These are phyloP conservation scores for Umbelopsis sp. DNA, from an alignment of 192 early-diverging fungal species.

Conservation along the genomic window DNA sequence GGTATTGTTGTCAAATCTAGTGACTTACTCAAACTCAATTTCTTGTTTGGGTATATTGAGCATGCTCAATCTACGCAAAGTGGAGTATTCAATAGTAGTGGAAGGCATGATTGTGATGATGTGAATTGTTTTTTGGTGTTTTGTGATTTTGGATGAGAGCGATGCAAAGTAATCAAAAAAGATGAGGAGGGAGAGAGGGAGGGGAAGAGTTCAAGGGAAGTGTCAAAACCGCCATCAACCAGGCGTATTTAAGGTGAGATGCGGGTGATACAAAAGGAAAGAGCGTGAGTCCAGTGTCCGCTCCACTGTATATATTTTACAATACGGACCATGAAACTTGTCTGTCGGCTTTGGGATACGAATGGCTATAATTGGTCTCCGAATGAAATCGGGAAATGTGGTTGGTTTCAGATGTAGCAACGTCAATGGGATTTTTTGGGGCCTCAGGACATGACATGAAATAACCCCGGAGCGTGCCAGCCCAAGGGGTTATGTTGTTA, in stretches of 20 bases:
- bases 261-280: conserved; percentile 2
- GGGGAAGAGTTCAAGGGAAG: not conserved
- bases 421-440: not conserved
- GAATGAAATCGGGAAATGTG: conserved; percentile 11
- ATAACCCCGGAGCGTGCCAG: too few species aligned
- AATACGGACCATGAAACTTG: conserved; percentile 16
- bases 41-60: conserved; percentile 36
- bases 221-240: conserved; percentile 11
- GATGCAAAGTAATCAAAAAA: not conserved
- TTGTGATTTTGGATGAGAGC: not conserved
- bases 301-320: conserved; percentile 17
- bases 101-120: conserved; percentile 32
- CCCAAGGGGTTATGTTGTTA: not conserved
- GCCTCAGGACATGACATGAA: not conserved
- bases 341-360: conserved; percentile 10
- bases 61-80: conserved; percentile 37
- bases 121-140: not conserved
- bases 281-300: conserved; percentile 2
- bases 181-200: conserved; percentile 3
- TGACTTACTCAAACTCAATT: conserved; percentile 46
- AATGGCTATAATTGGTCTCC: conserved; percentile 16
- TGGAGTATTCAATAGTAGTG: conserved; percentile 35
- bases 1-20: not conserved
- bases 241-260: conserved; percentile 25
- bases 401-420: conserved; percentile 3